A percentile compares a stretch with the other conserved stretches of the same genome.
These are phyloP conservation scores for Calonectria fujianensis DNA, from an alignment of 2,329 filamentous ascomycete genomes.

Conservation along the genomic window DNA sequence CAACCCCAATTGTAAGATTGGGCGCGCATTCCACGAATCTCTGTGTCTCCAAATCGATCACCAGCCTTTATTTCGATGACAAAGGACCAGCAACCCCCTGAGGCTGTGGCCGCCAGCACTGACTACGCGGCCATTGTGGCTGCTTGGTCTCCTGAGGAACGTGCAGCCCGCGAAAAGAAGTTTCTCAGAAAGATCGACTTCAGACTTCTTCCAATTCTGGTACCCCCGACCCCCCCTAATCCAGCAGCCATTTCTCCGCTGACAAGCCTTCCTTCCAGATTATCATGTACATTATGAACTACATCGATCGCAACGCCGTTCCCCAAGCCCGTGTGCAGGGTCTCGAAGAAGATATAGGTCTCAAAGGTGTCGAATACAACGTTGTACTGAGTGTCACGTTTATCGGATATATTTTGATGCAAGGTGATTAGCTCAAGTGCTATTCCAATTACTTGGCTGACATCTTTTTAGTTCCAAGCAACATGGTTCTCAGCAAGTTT, in stretches of 20 bases:
- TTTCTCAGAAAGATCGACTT: slow-evolving; percentile 43
- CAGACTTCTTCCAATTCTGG: slow-evolving; percentile 41
- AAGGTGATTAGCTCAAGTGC: slow-evolving; percentile 44
- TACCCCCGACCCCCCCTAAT: not conserved
- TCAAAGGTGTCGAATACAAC: slow-evolving; percentile 63
- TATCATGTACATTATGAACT: slow-evolving; percentile 75
- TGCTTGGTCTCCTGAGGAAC: slow-evolving; percentile 41
- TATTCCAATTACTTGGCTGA: slow-evolving; percentile 1
- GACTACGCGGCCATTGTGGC: slow-evolving; percentile 50
- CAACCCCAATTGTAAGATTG: not conserved
- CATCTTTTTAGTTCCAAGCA: slow-evolving; percentile 63
- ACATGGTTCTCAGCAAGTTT: slow-evolving; percentile 66
- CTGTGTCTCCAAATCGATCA: not conserved
- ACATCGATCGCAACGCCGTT: slow-evolving; percentile 65
- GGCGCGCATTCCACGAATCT: not conserved
- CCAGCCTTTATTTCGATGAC: slow-evolving; percentile 22
- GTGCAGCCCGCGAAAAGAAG: slow-evolving; percentile 35
- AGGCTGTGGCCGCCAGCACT: slow-evolving; percentile 5
- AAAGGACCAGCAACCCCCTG: slow-evolving; percentile 22
- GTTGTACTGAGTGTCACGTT: slow-evolving; percentile 59
- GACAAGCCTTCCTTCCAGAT: slow-evolving; percentile 1
- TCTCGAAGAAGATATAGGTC: slow-evolving; percentile 64
- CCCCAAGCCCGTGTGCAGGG: slow-evolving; percentile 64
- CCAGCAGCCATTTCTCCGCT: not conserved
- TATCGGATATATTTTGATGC: slow-evolving; percentile 61